These are phyloP conservation scores for Blakeslea trispora DNA, from an alignment of 371 early-diverging fungal genomes.

Conservation along the genomic window DNA sequence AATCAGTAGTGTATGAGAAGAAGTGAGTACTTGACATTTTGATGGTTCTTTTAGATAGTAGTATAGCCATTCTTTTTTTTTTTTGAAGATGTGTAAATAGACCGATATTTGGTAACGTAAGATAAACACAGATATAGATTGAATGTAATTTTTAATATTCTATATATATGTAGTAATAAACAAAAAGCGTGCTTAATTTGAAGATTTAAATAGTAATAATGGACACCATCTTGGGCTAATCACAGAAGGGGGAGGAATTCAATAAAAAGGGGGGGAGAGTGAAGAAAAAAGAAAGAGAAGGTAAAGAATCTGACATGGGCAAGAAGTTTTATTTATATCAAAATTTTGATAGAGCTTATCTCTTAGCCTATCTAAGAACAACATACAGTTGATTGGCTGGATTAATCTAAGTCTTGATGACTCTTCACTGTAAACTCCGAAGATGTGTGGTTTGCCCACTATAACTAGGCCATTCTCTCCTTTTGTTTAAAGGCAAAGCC, in stretches of 20 bases:
- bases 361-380: no score
- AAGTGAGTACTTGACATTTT: conserved; percentile 17
- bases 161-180: conserved; percentile 4
- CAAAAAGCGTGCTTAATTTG: not conserved
- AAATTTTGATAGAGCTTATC: no score
- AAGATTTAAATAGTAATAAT: conserved; percentile 19
- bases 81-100: not conserved
- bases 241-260: not conserved
- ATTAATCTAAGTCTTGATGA: no score
- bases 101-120: not conserved
- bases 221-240: conserved; percentile 17
- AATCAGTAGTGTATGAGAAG: conserved; percentile 25
- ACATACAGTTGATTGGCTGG: no score
- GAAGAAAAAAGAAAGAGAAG: not conserved
- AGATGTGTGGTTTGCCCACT: not conserved
- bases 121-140: not conserved
- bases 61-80: not conserved
- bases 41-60: conserved; percentile 3
- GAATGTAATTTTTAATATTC: conserved; percentile 2
- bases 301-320: not conserved
- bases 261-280: not conserved
- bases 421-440: not conserved
- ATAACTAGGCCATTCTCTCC: no score
- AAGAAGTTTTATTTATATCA: no score
- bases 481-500: no score